phyloP scores from a whole-genome alignment of 805 yeast species.

The Myxozyma geophila region DNA sequence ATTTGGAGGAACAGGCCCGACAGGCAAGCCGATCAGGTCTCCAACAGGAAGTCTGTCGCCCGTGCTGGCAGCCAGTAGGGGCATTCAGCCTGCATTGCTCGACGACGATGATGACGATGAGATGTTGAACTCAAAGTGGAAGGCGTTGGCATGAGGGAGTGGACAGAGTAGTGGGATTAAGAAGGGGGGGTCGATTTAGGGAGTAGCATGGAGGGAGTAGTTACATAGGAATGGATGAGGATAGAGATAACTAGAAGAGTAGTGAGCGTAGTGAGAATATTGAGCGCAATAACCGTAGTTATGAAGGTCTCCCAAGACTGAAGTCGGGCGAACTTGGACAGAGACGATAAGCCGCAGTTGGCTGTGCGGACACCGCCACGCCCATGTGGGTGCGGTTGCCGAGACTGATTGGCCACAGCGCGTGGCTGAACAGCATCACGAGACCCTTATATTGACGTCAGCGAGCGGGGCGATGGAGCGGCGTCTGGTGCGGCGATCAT shows the following conservation, averaged over 20 bases:
- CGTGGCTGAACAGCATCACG: not conserved
- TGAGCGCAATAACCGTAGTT: not conserved
- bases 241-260: no score
- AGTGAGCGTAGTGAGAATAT: no score
- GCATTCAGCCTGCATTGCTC: conserved; percentile 7
- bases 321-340: not conserved
- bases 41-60: conserved; percentile 1
- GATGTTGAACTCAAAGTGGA: conserved; percentile 23
- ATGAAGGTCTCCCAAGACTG: not conserved
- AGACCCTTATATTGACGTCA: not conserved
- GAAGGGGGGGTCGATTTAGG: not conserved
- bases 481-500: not conserved
- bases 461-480: not conserved
- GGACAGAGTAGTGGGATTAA: not conserved
- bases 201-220: not conserved
- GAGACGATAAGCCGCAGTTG: not conserved
- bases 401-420: not conserved
- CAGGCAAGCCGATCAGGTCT: conserved; percentile 5
- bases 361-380: conserved; percentile 8
- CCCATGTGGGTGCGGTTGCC: not conserved
- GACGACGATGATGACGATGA: conserved; percentile 25
- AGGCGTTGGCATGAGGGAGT: conserved; percentile 15
- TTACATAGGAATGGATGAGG: no score
- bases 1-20: conserved; percentile 8
- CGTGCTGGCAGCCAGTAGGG: not conserved